These are phyloP conservation scores for Phytopythium ostracodes DNA, from an alignment of 352 stramenopile genomes.

Conservation along the genomic window DNA sequence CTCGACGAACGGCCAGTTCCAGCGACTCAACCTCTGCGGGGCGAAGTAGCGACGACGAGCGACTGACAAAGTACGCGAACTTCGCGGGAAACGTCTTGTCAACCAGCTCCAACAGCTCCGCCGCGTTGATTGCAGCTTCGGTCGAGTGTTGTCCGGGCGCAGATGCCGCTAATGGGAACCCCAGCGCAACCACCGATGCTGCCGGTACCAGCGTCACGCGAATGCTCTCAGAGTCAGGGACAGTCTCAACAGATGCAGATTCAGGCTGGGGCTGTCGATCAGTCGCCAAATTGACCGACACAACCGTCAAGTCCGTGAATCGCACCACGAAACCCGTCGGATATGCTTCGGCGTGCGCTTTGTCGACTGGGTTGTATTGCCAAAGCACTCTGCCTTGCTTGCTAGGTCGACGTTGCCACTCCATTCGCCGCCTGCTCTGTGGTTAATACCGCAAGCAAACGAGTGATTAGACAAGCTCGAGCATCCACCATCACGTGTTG, in stretches of 20 bases:
- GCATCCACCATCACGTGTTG: neutral
- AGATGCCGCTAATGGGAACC: constrained; percentile 13
- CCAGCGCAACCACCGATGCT: constrained; percentile 10
- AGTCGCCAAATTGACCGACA: neutral
- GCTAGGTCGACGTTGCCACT: constrained; percentile 16
- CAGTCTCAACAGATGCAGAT: neutral
- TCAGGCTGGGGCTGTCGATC: neutral
- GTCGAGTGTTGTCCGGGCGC: neutral
- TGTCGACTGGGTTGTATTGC: constrained; percentile 4
- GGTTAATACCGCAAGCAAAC: neutral
- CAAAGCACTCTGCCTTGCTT: constrained; percentile 8
- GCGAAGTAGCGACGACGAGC: constrained; percentile 31
- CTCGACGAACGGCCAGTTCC: constrained; percentile 35
- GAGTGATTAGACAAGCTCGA: neutral
- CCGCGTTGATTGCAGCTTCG: constrained; percentile 1
- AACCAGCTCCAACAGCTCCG: constrained; percentile 25
- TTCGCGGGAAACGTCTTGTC: constrained; percentile 45
- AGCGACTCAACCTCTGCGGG: constrained; percentile 37
- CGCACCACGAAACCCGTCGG: neutral
- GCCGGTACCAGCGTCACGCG: neutral
- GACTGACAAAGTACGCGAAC: constrained; percentile 44
- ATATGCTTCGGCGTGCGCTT: neutral
- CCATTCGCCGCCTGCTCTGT: constrained; percentile 13
- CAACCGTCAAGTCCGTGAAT: neutral
- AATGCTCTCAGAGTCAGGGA: neutral